Conservation (phyloP, 2,329 filamentous ascomycete species). For the Cladosporium sp. region DNA sequence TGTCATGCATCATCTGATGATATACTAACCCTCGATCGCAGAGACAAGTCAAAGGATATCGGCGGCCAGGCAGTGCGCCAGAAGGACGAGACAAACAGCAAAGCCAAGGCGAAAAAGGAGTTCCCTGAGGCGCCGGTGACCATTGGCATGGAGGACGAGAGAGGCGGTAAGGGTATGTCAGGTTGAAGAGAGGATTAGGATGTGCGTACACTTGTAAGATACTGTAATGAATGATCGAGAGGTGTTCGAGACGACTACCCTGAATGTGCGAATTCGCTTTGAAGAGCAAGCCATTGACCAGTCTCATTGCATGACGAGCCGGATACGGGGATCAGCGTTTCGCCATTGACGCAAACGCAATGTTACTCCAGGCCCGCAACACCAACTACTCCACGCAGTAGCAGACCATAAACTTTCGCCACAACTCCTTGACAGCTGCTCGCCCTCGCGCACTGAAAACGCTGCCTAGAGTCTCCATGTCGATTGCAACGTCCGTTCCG, state of each 20-base stretch:
- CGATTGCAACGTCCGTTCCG: not conserved
- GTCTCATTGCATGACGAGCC: too few relatives aligned
- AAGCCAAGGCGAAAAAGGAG: constrained; percentile 47
- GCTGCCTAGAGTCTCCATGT: not conserved
- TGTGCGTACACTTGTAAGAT: not conserved
- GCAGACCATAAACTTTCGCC: not conserved
- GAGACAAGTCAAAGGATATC: constrained; percentile 28
- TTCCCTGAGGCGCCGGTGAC: constrained; percentile 47
- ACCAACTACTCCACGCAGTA: not conserved
- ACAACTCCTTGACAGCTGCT: not conserved
- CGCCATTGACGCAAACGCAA: not conserved
- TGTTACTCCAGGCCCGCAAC: not conserved
- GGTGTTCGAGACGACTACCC: not conserved
- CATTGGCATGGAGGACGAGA: constrained; percentile 54
- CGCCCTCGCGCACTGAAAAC: not conserved
- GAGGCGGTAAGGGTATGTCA: constrained; percentile 46
- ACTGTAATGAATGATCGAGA: not conserved
- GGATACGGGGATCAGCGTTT: too few relatives aligned
- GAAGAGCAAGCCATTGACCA: not conserved
- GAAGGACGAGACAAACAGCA: constrained; percentile 40
- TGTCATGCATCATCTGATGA: not conserved
- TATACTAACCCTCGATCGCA: not conserved
- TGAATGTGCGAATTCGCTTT: not conserved
- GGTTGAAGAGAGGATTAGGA: not conserved
- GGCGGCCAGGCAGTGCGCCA: constrained; percentile 45